These are phyloP conservation scores for Arxiozyma slooffiae DNA, from an alignment of 1,139 yeast genomes.

Conservation along the genomic window DNA sequence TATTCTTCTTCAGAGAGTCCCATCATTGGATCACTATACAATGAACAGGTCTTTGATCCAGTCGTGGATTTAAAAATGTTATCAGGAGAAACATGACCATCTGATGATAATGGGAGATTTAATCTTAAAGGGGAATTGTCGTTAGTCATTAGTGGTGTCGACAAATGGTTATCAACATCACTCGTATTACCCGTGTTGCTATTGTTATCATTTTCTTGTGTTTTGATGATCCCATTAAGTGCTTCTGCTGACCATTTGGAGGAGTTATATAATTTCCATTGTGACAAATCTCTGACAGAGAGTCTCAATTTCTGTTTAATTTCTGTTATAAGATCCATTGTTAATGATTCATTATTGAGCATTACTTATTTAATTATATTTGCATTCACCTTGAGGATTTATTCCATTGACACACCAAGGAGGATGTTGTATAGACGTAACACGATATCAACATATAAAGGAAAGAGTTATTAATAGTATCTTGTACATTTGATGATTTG, in stretches of 20 bases:
- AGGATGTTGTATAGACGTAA: too few relatives aligned
- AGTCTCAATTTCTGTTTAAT: constrained; percentile 1
- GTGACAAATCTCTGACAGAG: constrained; percentile 29
- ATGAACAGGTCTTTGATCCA: background rate
- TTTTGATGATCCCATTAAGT: constrained; percentile 38
- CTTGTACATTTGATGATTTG: too few relatives aligned
- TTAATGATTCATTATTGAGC: background rate
- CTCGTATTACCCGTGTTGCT: constrained; percentile 2
- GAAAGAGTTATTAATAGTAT: too few relatives aligned
- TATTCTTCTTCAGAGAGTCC: constrained; percentile 32
- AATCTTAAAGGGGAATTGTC: constrained; percentile 3
- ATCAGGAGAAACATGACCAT: background rate
- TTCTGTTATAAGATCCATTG: background rate
- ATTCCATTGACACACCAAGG: background rate
- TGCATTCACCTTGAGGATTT: background rate
- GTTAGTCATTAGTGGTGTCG: constrained; percentile 15
- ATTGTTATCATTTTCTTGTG: background rate
- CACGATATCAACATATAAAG: too few relatives aligned
- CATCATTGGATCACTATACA: constrained; percentile 2
- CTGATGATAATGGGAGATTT: background rate
- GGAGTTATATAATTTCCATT: constrained; percentile 52
- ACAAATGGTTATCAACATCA: constrained; percentile 6
- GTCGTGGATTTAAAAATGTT: background rate
- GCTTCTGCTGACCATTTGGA: constrained; percentile 85
- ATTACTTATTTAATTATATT: background rate